Evolutionary conservation across 352 stramenopile genomes (phyloP).

Genomic region (Pilasporangium apinafurcum): DNA sequence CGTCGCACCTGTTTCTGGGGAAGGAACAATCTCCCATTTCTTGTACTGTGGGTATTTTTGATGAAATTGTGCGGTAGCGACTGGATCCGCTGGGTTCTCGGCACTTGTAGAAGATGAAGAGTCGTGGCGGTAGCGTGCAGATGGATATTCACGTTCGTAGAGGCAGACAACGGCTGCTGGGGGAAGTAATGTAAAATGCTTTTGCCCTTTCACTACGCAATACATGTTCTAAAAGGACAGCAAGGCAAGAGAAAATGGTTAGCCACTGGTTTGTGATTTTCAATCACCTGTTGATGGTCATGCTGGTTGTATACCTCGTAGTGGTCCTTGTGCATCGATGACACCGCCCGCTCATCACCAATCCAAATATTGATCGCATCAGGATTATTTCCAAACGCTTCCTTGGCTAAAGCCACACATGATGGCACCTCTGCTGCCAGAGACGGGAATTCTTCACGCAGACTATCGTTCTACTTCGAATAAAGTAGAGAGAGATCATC

Average conservation of each 20-base stretch:
- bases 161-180: constrained; percentile 88
- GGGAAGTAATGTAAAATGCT: constrained; percentile 92
- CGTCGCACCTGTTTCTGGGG: constrained; percentile 40
- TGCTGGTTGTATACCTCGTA: constrained; percentile 91
- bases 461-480: constrained; percentile 80
- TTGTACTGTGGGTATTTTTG: constrained; percentile 35
- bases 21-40: constrained; percentile 42
- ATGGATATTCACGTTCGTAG: constrained; percentile 73
- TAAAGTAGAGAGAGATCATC: no score
- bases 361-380: constrained; percentile 98
- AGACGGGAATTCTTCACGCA: constrained; percentile 59
- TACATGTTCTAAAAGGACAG: constrained; percentile 91
- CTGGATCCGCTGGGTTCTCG: constrained; percentile 6
- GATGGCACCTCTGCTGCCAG: constrained; percentile 61
- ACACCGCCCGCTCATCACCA: constrained; percentile 92
- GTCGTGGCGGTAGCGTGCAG: constrained; percentile 50
- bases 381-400: constrained; percentile 73
- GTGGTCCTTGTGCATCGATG: constrained; percentile 97
- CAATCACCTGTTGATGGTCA: no score
- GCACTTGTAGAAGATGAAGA: constrained; percentile 2
- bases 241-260: no score
- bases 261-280: no score
- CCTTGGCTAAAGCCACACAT: constrained; percentile 43
- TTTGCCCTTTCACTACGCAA: constrained; percentile 93
- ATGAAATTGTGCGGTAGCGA: constrained; percentile 38